Conservation (phyloP, 129 eudicot species). For the Tanacetum coccineum region DNA sequence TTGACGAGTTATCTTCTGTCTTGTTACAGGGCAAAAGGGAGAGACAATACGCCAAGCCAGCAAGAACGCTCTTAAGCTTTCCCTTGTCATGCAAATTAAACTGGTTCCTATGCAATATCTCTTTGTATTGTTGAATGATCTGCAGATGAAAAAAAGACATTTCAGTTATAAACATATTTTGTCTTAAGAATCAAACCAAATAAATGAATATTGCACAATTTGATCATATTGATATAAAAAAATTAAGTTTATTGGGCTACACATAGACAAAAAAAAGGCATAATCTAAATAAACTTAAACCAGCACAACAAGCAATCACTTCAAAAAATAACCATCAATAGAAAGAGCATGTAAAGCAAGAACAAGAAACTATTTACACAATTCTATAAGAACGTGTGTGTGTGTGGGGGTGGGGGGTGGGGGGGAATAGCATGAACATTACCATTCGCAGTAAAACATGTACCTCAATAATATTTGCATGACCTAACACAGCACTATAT, state of each 20-base stretch:
- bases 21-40: conserved; percentile 55
- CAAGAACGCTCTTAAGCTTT: conserved; percentile 71
- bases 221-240: not conserved
- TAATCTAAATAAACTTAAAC: not conserved
- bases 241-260: not conserved
- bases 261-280: not conserved
- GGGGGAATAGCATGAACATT: not conserved
- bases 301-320: conserved; percentile 3
- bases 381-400: not conserved
- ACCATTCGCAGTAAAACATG: not conserved
- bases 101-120: conserved; percentile 70
- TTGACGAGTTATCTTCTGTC: conserved; percentile 37
- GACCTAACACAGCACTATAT: not conserved
- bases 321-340: not conserved
- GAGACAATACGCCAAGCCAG: conserved; percentile 75
- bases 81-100: conserved; percentile 70
- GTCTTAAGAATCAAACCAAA: not conserved
- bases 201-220: not conserved
- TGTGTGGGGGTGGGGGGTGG: no score
- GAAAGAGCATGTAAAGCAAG: no score
- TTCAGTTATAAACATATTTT: conserved; percentile 7
- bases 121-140: conserved; percentile 81
- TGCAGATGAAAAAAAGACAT: conserved; percentile 30
- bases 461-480: not conserved
- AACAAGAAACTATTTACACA: not conserved